phyloP scores from a whole-genome alignment of 2,329 filamentous ascomycete genomes.

The Aspergillus sp. region DNA sequence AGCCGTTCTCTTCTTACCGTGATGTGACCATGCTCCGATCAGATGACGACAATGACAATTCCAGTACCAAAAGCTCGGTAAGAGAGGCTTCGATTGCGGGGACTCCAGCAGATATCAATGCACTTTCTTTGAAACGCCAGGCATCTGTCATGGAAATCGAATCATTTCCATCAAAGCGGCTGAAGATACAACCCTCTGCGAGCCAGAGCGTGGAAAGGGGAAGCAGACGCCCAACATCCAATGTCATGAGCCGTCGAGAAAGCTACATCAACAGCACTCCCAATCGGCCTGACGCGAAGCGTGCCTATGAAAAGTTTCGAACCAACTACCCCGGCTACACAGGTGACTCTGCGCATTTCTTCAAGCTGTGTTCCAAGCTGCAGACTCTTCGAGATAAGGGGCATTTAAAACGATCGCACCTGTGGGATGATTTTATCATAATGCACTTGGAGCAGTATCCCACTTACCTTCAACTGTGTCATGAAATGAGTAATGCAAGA shows the following conservation, averaged over 20 bases:
- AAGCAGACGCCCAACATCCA: slow-evolving; percentile 5
- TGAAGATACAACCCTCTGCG: not conserved
- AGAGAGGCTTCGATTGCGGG: not conserved
- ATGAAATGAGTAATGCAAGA: slow-evolving; percentile 15
- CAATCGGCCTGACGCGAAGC: slow-evolving; percentile 16
- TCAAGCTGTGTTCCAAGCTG: slow-evolving; percentile 30
- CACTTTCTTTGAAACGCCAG: slow-evolving; percentile 8
- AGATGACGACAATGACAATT: not conserved
- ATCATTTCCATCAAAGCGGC: slow-evolving; percentile 9
- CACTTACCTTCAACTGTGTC: slow-evolving; percentile 22
- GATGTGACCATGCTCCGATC: slow-evolving; percentile 3
- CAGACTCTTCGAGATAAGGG: slow-evolving; percentile 23
- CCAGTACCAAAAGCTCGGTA: not conserved
- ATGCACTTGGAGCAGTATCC: slow-evolving; percentile 32
- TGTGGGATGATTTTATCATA: slow-evolving; percentile 43
- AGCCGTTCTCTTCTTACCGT: slow-evolving; percentile 14
- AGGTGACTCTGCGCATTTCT: slow-evolving; percentile 33
- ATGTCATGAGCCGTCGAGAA: slow-evolving; percentile 14
- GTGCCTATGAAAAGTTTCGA: slow-evolving; percentile 31
- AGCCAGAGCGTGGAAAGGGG: not conserved
- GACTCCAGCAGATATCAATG: slow-evolving; percentile 2
- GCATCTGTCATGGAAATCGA: slow-evolving; percentile 5
- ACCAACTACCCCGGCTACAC: slow-evolving; percentile 32
- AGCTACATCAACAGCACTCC: slow-evolving; percentile 14
- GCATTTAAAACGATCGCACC: slow-evolving; percentile 25